phyloP scores from a whole-genome alignment of 2,329 filamentous ascomycete species.

The Thielaviopsis musarum region DNA sequence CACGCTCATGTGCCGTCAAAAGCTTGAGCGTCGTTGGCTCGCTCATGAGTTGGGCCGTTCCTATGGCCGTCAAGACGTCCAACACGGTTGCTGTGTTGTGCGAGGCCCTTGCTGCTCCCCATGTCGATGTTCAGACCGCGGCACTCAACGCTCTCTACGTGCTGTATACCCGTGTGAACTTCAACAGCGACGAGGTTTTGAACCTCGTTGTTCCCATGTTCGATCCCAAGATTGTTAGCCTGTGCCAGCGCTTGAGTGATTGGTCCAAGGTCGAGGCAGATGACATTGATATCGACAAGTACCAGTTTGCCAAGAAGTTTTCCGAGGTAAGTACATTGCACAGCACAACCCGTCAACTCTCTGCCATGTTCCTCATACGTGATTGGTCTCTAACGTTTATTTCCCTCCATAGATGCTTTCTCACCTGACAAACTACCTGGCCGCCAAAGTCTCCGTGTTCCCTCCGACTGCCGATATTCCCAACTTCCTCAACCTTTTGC shows the following conservation, averaged over 20 bases:
- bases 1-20: conserved; percentile 57
- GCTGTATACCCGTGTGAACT: conserved; percentile 58
- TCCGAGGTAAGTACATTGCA: conserved; percentile 49
- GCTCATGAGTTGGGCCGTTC: conserved; percentile 73
- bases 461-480: conserved; percentile 48
- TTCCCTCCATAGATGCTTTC: conserved; percentile 52
- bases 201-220: conserved; percentile 69
- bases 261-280: conserved; percentile 67
- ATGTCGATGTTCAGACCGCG: conserved; percentile 59
- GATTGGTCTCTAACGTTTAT: neutral
- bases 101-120: conserved; percentile 50
- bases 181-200: conserved; percentile 62
- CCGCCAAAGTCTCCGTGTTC: conserved; percentile 54
- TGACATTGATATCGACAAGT: conserved; percentile 80
- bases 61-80: conserved; percentile 59
- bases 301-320: conserved; percentile 82
- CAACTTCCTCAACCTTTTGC: conserved; percentile 63
- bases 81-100: conserved; percentile 55
- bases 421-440: conserved; percentile 67
- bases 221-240: conserved; percentile 47
- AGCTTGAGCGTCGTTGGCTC: conserved; percentile 62
- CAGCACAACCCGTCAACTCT: neutral
- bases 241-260: conserved; percentile 58
- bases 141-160: conserved; percentile 72
- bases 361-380: neutral